Evolutionary conservation across 176 grass and related monocot genomes (phyloP).

Genomic region (Hsuehochloa calcarea): DNA sequence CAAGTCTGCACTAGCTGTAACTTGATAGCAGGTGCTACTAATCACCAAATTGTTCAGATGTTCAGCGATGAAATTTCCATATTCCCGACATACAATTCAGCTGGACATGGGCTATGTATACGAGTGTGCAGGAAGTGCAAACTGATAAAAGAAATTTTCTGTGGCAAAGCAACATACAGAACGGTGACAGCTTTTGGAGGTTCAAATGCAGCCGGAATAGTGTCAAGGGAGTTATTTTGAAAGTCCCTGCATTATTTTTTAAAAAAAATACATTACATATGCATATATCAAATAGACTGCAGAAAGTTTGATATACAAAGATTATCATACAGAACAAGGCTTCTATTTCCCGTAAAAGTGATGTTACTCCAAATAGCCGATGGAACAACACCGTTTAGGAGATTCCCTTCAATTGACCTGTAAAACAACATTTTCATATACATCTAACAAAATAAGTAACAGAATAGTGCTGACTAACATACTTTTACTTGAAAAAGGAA

Average conservation of each 20-base stretch:
- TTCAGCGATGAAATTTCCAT: background rate
- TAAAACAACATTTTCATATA: constrained; percentile 37
- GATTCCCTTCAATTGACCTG: constrained; percentile 66
- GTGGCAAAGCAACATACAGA: constrained; percentile 61
- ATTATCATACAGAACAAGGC: constrained; percentile 77
- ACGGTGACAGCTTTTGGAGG: constrained; percentile 59
- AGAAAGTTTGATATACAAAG: constrained; percentile 21
- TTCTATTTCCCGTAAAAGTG: constrained; percentile 58
- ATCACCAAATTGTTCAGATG: constrained; percentile 2
- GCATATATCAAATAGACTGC: constrained; percentile 5
- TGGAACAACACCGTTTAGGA: constrained; percentile 48
- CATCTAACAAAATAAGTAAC: constrained; percentile 11
- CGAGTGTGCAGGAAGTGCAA: background rate
- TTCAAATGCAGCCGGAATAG: constrained; percentile 49
- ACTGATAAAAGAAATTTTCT: constrained; percentile 13
- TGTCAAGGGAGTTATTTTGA: constrained; percentile 71
- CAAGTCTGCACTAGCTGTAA: background rate
- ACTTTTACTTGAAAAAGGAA: constrained; percentile 25
- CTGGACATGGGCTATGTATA: background rate
- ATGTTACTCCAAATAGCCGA: constrained; percentile 67
- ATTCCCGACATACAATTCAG: background rate
- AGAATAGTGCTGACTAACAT: background rate
- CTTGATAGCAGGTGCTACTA: background rate
- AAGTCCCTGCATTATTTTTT: constrained; percentile 73
- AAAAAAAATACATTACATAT: constrained; percentile 30